Conservation (phyloP, 306 rosid species). For the Vigna unguiculata region DNA sequence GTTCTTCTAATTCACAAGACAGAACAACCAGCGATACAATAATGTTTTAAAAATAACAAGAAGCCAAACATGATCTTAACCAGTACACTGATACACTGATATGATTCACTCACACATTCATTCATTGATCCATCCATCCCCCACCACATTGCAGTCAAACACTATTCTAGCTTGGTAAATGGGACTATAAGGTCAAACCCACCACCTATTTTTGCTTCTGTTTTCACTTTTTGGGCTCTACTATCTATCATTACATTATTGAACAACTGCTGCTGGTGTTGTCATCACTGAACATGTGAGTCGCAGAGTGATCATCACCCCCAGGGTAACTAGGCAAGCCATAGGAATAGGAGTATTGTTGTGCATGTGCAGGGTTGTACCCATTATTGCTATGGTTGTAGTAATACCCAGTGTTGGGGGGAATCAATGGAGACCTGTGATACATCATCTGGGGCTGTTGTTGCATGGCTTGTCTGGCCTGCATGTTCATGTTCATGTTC, state of each 20-base stretch:
- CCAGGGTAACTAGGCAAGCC: constrained; percentile 47
- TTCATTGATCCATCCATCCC: constrained; percentile 32
- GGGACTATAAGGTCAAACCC: constrained; percentile 44
- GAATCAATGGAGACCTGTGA: constrained; percentile 70
- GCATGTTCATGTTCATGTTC: constrained; percentile 76
- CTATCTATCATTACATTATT: constrained; percentile 64
- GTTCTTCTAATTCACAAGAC: constrained; percentile 17
- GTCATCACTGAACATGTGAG: constrained; percentile 87
- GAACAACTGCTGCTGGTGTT: constrained; percentile 75
- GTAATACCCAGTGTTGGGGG: constrained; percentile 83
- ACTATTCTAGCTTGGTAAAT: constrained; percentile 41
- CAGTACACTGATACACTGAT: constrained; percentile 42
- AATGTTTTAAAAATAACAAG: constrained; percentile 11
- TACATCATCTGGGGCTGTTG: constrained; percentile 93
- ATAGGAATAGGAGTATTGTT: constrained; percentile 47
- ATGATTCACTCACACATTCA: constrained; percentile 41
- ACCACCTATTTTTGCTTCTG: constrained; percentile 35
- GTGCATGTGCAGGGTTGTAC: constrained; percentile 54
- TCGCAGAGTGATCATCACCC: constrained; percentile 56
- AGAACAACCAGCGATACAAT: constrained; percentile 30
- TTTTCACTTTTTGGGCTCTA: constrained; percentile 29
- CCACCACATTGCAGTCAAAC: constrained; percentile 55
- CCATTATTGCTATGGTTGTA: constrained; percentile 52
- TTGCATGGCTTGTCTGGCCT: constrained; percentile 66
- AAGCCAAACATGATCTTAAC: constrained; percentile 42